phyloP scores from a whole-genome alignment of 2,329 filamentous ascomycete genomes.

The Fusarium xylarioides region DNA sequence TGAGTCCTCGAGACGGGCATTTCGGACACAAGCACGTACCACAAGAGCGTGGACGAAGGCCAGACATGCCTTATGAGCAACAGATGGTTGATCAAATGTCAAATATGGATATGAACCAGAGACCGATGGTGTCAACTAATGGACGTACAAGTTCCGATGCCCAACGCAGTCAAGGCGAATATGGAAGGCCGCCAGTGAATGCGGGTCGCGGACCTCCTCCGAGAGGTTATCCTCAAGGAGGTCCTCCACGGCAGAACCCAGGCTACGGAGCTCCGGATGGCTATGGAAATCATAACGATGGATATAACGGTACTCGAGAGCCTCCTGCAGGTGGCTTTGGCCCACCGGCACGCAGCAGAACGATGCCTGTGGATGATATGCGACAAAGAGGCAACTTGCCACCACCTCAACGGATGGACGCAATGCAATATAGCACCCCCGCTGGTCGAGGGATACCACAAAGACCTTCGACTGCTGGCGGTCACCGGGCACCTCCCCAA shows the following conservation, averaged over 20 bases:
- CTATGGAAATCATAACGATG: constrained; percentile 43
- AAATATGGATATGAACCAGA: constrained; percentile 48
- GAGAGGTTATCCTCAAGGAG: constrained; percentile 49
- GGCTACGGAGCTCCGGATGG: constrained; percentile 34
- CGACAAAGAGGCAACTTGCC: constrained; percentile 51
- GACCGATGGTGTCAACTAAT: constrained; percentile 31
- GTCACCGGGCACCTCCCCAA: constrained; percentile 62
- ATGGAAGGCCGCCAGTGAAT: constrained; percentile 40
- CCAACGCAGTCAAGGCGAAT: constrained; percentile 40
- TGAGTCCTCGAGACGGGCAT: constrained; percentile 42
- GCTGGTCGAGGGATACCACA: constrained; percentile 57
- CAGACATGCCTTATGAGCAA: constrained; percentile 42
- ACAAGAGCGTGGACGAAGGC: constrained; percentile 33
- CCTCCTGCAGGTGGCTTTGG: constrained; percentile 56
- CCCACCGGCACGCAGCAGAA: constrained; percentile 67
- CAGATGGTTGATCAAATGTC: constrained; percentile 48
- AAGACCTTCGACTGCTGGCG: constrained; percentile 64
- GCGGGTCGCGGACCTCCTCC: constrained; percentile 40
- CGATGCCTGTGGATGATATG: constrained; percentile 64
- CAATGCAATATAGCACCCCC: constrained; percentile 57
- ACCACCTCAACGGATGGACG: constrained; percentile 53
- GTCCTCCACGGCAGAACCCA: constrained; percentile 42
- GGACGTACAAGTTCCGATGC: constrained; percentile 41
- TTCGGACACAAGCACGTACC: constrained; percentile 38
- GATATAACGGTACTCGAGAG: constrained; percentile 42